Percentiles rank a stretch among this genome's conserved stretches.
phyloP scores from a whole-genome alignment of 345 rosid species.

The Adansonia digitata region DNA sequence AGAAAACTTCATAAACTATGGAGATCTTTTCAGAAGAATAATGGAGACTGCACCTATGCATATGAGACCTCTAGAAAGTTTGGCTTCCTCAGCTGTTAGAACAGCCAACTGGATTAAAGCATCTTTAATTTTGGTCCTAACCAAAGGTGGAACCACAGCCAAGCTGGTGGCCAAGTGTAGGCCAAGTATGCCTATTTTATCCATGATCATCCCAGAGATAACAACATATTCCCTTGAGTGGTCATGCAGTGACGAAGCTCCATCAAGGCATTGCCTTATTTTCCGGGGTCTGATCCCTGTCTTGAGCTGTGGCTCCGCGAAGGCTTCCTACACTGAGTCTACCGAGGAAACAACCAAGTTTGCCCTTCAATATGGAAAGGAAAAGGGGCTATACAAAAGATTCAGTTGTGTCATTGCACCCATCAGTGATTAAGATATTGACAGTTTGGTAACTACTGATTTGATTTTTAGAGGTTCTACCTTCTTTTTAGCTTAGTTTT shows the following conservation, averaged over 20 bases:
- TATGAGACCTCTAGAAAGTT: slow-evolving; percentile 50
- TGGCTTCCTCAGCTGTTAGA: slow-evolving; percentile 55
- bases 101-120: slow-evolving; percentile 42
- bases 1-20: slow-evolving; percentile 45
- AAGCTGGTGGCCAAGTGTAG: slow-evolving; percentile 57
- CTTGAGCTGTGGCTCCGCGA: slow-evolving; percentile 42
- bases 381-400: slow-evolving; percentile 46
- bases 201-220: slow-evolving; percentile 45
- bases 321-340: slow-evolving; percentile 39
- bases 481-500: background rate
- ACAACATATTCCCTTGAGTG: slow-evolving; percentile 44
- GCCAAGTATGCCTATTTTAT: slow-evolving; percentile 54
- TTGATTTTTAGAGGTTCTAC: background rate
- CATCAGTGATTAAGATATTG: slow-evolving; percentile 52
- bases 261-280: slow-evolving; percentile 57
- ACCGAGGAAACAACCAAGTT: slow-evolving; percentile 52
- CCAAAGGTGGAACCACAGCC: slow-evolving; percentile 55
- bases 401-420: slow-evolving; percentile 46
- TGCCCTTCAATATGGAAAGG: slow-evolving; percentile 40
- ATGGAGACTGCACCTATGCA: slow-evolving; percentile 44
- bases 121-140: slow-evolving; percentile 48
- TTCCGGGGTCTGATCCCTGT: slow-evolving; percentile 51
- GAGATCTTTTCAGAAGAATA: slow-evolving; percentile 40
- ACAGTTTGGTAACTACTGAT: slow-evolving; percentile 20
- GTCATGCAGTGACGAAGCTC: slow-evolving; percentile 44